Base-by-base conservation (phyloP, 257 asterid species). In the Agastache rugosa region DNA sequence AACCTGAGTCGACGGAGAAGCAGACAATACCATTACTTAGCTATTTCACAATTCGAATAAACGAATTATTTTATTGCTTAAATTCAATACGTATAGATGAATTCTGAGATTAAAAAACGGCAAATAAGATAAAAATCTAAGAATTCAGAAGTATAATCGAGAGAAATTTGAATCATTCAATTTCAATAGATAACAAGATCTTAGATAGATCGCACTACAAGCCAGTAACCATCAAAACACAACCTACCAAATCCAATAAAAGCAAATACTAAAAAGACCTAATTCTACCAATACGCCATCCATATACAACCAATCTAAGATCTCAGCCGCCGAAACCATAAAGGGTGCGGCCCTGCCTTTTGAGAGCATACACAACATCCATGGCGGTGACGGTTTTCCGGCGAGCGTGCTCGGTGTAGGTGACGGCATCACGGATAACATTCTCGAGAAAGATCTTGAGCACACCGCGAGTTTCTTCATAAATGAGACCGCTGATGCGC, bases 311-410 rank as follows among this genome's bases (percentile, higher is more conserved):
- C 58, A 53, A 34, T 60, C 76, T 16, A 73, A n/a, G 3, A 51
- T 1, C 63, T 54, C 56, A 84, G 65, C 86, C 88, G 15, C 88
- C 88, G 31, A 84, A 84, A 1, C 86, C 88, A 2, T 84, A 84
- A 0, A 84, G 75, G 0, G 88, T 84, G 3, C 86, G 86, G 1
- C 88, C 88, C 73, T 84, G 88, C 70, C 88, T 79, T 79, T 84
- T 84, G 14, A 84, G 76, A 16, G 86, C 86, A 44, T 84, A 84
- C 2, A 84, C 88, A 0, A 84, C 88, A 47, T 84, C 88, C 88
- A 84, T 84, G 59, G 88, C 88, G 19, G 86, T 84, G 11, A 84
- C 88, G 6, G 88, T 84, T 63, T 84, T 84, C 63, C 88, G 78
- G 55, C 86, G 86, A 54, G 86, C 88, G 34, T 84, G 88, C 77